Conservation (phyloP, 352 stramenopile species). For the Elongisporangium anandrum region DNA sequence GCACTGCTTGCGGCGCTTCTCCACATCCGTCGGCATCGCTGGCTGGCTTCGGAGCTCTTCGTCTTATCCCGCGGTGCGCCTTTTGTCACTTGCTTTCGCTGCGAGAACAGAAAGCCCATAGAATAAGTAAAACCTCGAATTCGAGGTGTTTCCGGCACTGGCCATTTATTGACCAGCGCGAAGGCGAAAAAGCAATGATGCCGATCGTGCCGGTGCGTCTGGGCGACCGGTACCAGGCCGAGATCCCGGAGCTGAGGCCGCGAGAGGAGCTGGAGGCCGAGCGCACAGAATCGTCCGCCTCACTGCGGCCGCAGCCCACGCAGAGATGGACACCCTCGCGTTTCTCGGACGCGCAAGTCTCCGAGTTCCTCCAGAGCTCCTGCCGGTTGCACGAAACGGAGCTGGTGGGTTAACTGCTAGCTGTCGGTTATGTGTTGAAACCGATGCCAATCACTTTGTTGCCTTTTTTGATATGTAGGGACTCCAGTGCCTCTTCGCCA, state of each 20-base stretch:
- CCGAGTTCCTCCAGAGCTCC: constrained; percentile 45
- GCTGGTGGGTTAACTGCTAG: constrained; percentile 24
- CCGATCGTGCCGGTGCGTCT: constrained; percentile 1
- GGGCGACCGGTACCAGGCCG: constrained; percentile 21
- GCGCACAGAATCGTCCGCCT: not conserved
- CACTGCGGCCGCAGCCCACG: not conserved
- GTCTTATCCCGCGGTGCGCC: not conserved
- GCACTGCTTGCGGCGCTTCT: constrained; percentile 49
- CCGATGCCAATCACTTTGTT: not conserved
- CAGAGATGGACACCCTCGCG: constrained; percentile 5
- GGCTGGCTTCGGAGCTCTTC: constrained; percentile 1
- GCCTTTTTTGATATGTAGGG: constrained; percentile 29
- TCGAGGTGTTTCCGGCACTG: not conserved
- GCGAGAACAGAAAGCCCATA: not conserved
- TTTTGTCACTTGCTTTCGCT: not conserved
- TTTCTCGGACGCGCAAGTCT: constrained; percentile 29
- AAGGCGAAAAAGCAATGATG: not conserved
- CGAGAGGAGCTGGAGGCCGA: constrained; percentile 11
- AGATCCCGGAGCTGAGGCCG: constrained; percentile 47
- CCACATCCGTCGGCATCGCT: constrained; percentile 17
- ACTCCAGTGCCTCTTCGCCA: constrained; percentile 56
- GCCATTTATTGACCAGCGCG: not conserved
- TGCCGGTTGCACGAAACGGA: constrained; percentile 51
- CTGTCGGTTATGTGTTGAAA: not conserved
- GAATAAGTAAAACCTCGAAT: not conserved